phyloP scores from a whole-genome alignment of 2,329 filamentous ascomycete species.

The Fusarium avenaceum region DNA sequence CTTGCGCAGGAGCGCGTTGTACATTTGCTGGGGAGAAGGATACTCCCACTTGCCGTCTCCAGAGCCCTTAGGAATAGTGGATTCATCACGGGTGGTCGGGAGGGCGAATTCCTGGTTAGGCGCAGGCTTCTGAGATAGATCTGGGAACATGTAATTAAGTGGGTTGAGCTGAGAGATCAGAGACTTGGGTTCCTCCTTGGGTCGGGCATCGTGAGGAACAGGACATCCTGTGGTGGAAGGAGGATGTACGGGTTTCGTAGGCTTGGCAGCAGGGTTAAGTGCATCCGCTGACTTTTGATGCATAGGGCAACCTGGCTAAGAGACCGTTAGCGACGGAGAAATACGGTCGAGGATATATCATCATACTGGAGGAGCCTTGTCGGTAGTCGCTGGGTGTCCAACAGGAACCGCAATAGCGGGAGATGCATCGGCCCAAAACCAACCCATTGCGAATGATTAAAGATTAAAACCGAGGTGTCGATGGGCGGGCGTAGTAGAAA shows the following conservation, averaged over 20 bases:
- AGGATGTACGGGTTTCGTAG: slow-evolving; percentile 41
- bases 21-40: slow-evolving; percentile 99
- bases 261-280: slow-evolving; percentile 54
- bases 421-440: slow-evolving; percentile 72
- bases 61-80: slow-evolving; percentile 90
- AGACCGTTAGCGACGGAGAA: slow-evolving; percentile 40
- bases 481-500: slow-evolving; percentile 5
- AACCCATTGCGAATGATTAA: slow-evolving; percentile 63
- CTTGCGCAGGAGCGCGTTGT: slow-evolving; percentile 96
- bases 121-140: slow-evolving; percentile 84
- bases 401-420: slow-evolving; percentile 54
- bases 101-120: slow-evolving; percentile 79
- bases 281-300: slow-evolving; percentile 67
- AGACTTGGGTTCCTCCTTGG: slow-evolving; percentile 57
- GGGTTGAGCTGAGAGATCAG: slow-evolving; percentile 71
- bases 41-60: slow-evolving; percentile 93
- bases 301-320: slow-evolving; percentile 69
- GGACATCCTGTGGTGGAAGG: slow-evolving; percentile 54
- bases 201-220: slow-evolving; percentile 58
- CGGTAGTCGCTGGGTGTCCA: slow-evolving; percentile 52
- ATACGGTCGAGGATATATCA: slow-evolving; percentile 3
- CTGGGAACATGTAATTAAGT: slow-evolving; percentile 95
- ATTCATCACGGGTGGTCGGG: slow-evolving; percentile 84
- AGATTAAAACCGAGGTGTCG: not conserved
- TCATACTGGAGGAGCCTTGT: slow-evolving; percentile 53